Evolutionary conservation across 257 asterid genomes (phyloP).

Genomic region (Nicotiana attenuata): DNA sequence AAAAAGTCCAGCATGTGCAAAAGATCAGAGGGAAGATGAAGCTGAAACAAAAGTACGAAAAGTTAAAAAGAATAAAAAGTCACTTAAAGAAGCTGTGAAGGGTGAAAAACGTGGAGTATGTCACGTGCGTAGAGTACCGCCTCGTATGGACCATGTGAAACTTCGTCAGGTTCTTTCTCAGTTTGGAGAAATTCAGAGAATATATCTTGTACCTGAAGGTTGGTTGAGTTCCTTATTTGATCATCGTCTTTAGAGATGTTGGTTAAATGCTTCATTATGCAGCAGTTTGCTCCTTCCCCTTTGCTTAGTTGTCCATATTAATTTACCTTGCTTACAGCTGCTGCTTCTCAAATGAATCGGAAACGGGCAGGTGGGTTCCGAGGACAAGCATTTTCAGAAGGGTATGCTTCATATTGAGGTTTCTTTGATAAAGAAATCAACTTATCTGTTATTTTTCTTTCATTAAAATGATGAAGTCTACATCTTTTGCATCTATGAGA

Average conservation of each 20-base stretch:
- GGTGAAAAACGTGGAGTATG: conserved; percentile 72
- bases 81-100: conserved; percentile 40
- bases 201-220: conserved; percentile 85
- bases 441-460: neutral
- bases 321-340: conserved; percentile 30
- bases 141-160: conserved; percentile 79
- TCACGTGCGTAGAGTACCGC: conserved; percentile 81
- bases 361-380: conserved; percentile 74
- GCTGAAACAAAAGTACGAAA: conserved; percentile 25
- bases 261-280: neutral
- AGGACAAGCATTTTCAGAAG: conserved; percentile 79
- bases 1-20: conserved; percentile 14
- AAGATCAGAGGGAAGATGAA: conserved; percentile 16
- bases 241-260: neutral
- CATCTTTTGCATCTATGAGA: neutral
- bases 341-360: conserved; percentile 45
- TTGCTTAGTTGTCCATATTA: neutral
- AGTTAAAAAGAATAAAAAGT: conserved; percentile 40
- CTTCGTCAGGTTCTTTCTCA: conserved; percentile 71
- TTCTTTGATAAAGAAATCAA: neutral
- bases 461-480: neutral
- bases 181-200: conserved; percentile 65
- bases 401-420: conserved; percentile 37
- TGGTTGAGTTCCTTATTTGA: neutral
- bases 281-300: neutral